phyloP scores from a whole-genome alignment of 2,329 filamentous ascomycete genomes.

The Leptographium lundbergii region DNA sequence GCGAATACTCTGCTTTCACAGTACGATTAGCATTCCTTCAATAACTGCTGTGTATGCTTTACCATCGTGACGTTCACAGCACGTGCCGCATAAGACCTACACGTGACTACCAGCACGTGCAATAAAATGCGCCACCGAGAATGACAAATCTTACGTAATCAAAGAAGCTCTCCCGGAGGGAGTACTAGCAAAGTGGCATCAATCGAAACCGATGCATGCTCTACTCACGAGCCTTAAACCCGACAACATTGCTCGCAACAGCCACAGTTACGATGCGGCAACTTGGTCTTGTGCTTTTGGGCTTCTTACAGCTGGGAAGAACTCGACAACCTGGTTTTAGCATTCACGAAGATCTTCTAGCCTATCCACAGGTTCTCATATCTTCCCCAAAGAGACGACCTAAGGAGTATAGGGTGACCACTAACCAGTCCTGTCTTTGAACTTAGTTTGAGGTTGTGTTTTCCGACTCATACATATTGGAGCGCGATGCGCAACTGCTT shows the following conservation, averaged over 20 bases:
- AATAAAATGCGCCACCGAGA: background rate
- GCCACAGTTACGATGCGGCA: constrained; percentile 36
- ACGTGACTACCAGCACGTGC: background rate
- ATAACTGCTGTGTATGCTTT: too few species aligned
- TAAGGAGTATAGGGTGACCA: background rate
- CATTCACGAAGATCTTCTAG: constrained; percentile 77
- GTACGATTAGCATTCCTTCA: too few species aligned
- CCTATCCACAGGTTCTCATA: constrained; percentile 63
- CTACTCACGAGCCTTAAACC: background rate
- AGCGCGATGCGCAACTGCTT: constrained; percentile 52
- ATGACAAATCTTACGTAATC: background rate
- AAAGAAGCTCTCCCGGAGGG: background rate
- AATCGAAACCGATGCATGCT: background rate
- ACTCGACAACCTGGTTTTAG: constrained; percentile 54
- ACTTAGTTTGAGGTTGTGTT: constrained; percentile 69
- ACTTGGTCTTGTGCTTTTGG: constrained; percentile 30
- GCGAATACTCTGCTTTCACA: too few species aligned
- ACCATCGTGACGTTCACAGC: too few species aligned
- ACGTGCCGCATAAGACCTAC: too few species aligned
- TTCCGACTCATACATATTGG: constrained; percentile 57
- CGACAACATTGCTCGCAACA: background rate
- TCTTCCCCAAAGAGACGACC: background rate
- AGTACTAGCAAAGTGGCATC: constrained; percentile 4
- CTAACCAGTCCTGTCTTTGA: background rate
- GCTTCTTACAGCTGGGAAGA: constrained; percentile 28